A percentile compares a stretch with the other conserved stretches of the same genome.
Conservation (phyloP, 768 basidiomycete genomes). For the Cyathus striatus region DNA sequence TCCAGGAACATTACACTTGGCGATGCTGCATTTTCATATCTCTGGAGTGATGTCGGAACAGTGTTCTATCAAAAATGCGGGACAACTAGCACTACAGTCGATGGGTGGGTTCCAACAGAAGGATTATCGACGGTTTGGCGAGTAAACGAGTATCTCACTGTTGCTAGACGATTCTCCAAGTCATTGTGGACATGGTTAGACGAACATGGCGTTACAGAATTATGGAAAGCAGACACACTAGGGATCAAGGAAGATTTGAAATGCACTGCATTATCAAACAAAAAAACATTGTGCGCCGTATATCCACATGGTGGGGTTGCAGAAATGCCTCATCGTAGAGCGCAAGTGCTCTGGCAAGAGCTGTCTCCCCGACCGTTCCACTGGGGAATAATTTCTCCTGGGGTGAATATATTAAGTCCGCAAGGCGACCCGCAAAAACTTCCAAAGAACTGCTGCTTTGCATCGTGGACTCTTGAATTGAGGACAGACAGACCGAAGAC, state of each 20-base stretch:
- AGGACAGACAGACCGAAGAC: conserved; percentile 21
- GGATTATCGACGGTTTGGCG: conserved; percentile 36
- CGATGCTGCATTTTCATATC: conserved; percentile 38
- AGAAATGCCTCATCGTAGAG: conserved; percentile 33
- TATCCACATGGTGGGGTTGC: conserved; percentile 43
- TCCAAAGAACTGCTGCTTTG: too few relatives aligned
- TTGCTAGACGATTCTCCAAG: conserved; percentile 2
- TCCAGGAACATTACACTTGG: conserved; percentile 22
- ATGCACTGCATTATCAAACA: conserved; percentile 3
- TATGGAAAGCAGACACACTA: conserved; percentile 36
- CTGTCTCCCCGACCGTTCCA: conserved; percentile 10
- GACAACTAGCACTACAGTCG: conserved; percentile 15
- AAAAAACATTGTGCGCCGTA: conserved; percentile 25
- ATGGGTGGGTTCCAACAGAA: conserved; percentile 40
- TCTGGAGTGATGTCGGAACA: conserved; percentile 50
- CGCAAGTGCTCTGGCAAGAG: conserved; percentile 15
- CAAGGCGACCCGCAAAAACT: conserved; percentile 4
- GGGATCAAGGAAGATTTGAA: conserved; percentile 24
- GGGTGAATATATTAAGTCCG: conserved; percentile 1
- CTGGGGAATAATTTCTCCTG: conserved; percentile 22
- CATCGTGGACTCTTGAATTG: conserved; percentile 41
- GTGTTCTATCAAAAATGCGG: conserved; percentile 41
- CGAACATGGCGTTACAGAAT: conserved; percentile 23
- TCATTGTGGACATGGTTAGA: conserved; percentile 29
- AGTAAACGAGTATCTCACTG: conserved; percentile 8